These are phyloP conservation scores for Trichoderma koningiopsis DNA, from an alignment of 2,329 filamentous ascomycete species.

Conservation along the genomic window DNA sequence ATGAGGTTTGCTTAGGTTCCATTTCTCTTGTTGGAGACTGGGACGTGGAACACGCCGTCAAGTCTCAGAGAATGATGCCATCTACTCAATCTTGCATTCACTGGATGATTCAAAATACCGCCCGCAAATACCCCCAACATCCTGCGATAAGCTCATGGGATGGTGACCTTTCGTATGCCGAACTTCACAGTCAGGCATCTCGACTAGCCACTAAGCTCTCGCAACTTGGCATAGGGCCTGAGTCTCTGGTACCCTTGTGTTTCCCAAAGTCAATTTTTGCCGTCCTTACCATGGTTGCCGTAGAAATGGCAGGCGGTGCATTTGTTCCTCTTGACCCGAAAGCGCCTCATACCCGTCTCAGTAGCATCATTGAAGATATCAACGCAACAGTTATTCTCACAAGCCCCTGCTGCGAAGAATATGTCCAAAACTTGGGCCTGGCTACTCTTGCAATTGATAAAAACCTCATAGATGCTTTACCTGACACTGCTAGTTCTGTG, in stretches of 20 bases:
- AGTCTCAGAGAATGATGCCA: not conserved
- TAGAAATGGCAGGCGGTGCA: constrained; percentile 29
- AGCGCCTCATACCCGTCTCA: not conserved
- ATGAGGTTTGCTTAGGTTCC: not conserved
- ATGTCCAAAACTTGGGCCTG: not conserved
- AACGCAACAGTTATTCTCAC: not conserved
- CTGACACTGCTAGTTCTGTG: not conserved
- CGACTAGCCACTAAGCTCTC: constrained; percentile 19
- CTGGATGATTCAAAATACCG: not conserved
- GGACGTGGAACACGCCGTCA: constrained; percentile 9
- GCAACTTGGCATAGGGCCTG: constrained; percentile 23
- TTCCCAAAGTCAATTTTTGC: constrained; percentile 29
- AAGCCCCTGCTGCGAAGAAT: not conserved
- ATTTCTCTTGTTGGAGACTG: constrained; percentile 13
- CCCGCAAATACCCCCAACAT: not conserved
- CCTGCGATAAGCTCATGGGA: constrained; percentile 19
- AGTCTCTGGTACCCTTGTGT: constrained; percentile 26
- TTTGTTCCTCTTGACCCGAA: constrained; percentile 28
- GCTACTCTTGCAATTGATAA: not conserved
- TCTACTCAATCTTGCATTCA: not conserved
- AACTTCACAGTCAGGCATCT: not conserved
- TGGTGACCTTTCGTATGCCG: constrained; percentile 16
- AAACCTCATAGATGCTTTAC: not conserved
- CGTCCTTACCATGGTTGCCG: constrained; percentile 27
- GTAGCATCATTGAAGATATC: not conserved